Evolutionary conservation across 2,329 filamentous ascomycete species (phyloP).

Genomic region (Trichoderma endophyticum): DNA sequence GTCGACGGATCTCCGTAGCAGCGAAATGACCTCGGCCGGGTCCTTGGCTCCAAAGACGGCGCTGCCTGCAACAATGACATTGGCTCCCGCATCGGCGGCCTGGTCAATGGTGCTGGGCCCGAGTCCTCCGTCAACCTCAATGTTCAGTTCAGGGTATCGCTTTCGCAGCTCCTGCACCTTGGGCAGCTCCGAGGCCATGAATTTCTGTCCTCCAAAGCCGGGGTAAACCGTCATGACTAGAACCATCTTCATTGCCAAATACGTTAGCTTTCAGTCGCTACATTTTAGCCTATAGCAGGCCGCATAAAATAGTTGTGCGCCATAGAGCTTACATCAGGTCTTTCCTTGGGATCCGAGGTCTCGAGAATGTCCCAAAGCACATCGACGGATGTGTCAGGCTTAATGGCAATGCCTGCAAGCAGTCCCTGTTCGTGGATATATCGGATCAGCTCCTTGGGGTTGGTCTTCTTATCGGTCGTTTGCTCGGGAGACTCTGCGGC

Average conservation of each 20-base stretch:
- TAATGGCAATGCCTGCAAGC: conserved; percentile 91
- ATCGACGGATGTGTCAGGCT: conserved; percentile 85
- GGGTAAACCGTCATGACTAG: conserved; percentile 98
- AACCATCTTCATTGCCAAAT: conserved; percentile 68
- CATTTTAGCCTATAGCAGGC: neutral
- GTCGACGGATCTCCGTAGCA: conserved; percentile 77
- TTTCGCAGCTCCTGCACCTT: conserved; percentile 83
- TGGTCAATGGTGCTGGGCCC: conserved; percentile 87
- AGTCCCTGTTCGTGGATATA: conserved; percentile 89
- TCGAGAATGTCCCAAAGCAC: conserved; percentile 90
- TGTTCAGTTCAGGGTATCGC: conserved; percentile 88
- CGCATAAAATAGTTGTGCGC: conserved; percentile 20
- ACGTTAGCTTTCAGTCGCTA: neutral
- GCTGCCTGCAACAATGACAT: conserved; percentile 95
- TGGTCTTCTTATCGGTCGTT: conserved; percentile 68
- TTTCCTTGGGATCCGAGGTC: conserved; percentile 65
- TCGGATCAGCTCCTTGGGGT: conserved; percentile 76
- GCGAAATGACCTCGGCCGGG: conserved; percentile 79
- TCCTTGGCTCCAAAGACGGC: conserved; percentile 93
- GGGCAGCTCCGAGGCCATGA: conserved; percentile 93
- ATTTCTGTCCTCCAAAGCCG: conserved; percentile 96
- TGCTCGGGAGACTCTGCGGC: conserved; percentile 77
- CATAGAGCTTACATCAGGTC: conserved; percentile 71
- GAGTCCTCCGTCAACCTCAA: conserved; percentile 93
- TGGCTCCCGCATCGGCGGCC: conserved; percentile 91